These are phyloP conservation scores for Dryadomyces quercus-mongolicae DNA, from an alignment of 2,329 filamentous ascomycete species.

Conservation along the genomic window DNA sequence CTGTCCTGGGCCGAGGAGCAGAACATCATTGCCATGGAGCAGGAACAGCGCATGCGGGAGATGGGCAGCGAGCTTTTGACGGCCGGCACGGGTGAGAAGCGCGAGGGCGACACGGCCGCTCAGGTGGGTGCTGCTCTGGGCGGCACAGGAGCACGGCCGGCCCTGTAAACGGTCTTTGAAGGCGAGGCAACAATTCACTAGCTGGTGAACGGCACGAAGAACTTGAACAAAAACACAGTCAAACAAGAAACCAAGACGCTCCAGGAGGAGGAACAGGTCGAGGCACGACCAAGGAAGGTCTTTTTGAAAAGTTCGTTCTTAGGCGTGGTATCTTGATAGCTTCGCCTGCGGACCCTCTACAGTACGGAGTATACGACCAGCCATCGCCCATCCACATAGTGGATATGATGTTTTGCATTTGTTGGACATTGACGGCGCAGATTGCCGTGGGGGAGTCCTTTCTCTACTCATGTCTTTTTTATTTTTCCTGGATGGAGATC, in stretches of 20 bases:
- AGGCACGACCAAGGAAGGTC: no score
- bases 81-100: conserved; percentile 28
- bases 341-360: no score
- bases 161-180: conserved; percentile 28
- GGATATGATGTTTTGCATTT: neutral
- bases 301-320: no score
- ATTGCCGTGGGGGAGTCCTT: neutral
- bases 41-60: conserved; percentile 93
- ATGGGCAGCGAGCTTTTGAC: conserved; percentile 62
- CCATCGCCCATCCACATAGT: no score
- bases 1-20: conserved; percentile 92
- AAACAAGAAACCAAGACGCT: neutral
- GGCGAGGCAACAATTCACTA: neutral
- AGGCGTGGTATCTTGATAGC: no score
- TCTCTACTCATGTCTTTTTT: neutral
- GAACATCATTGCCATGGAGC: conserved; percentile 94
- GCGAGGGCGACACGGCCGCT: conserved; percentile 29
- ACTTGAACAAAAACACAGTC: neutral
- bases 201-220: no score
- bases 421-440: neutral
- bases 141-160: conserved; percentile 29
- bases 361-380: no score
- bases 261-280: no score
- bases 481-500: neutral
- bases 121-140: conserved; percentile 38